phyloP scores from a whole-genome alignment of 1,284 basidiomycete genomes.

The Puccinia triticina region DNA sequence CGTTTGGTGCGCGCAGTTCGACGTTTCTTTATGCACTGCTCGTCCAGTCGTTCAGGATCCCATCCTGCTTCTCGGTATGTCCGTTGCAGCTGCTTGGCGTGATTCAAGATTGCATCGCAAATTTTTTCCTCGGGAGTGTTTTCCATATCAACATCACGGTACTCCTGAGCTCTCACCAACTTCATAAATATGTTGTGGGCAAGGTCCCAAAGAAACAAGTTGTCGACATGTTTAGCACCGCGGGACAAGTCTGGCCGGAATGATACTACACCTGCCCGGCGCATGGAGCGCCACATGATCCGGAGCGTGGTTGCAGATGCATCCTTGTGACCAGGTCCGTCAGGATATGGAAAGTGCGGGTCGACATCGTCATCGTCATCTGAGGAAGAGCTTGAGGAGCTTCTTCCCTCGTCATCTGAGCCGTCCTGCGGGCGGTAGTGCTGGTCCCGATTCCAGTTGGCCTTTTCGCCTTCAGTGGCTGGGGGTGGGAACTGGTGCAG shows the following conservation, averaged over 20 bases:
- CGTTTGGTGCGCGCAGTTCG: background rate
- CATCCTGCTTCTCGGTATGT: background rate
- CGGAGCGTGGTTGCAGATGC: background rate
- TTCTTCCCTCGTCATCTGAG: background rate
- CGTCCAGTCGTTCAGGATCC: background rate
- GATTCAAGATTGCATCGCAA: background rate
- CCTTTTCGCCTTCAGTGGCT: conserved; percentile 18
- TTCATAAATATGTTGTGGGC: conserved; percentile 9
- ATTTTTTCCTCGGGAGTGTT: background rate
- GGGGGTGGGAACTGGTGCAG: conserved; percentile 15
- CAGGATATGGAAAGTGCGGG: conserved; percentile 23
- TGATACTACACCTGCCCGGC: background rate
- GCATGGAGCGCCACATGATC: conserved; percentile 41
- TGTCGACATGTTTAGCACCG: background rate
- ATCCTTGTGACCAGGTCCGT: conserved; percentile 32
- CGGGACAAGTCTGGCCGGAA: conserved; percentile 25
- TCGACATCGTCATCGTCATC: conserved; percentile 4
- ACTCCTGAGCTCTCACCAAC: conserved; percentile 29
- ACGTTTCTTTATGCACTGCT: background rate
- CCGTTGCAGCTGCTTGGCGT: conserved; percentile 21
- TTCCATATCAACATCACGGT: conserved; percentile 9
- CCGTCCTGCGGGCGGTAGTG: background rate
- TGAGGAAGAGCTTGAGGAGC: too few species aligned
- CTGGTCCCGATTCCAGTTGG: conserved; percentile 5
- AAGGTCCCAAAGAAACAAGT: conserved; percentile 34